phyloP scores from a whole-genome alignment of 2,329 filamentous ascomycete species.

The Lecanoromycetidae sp. region DNA sequence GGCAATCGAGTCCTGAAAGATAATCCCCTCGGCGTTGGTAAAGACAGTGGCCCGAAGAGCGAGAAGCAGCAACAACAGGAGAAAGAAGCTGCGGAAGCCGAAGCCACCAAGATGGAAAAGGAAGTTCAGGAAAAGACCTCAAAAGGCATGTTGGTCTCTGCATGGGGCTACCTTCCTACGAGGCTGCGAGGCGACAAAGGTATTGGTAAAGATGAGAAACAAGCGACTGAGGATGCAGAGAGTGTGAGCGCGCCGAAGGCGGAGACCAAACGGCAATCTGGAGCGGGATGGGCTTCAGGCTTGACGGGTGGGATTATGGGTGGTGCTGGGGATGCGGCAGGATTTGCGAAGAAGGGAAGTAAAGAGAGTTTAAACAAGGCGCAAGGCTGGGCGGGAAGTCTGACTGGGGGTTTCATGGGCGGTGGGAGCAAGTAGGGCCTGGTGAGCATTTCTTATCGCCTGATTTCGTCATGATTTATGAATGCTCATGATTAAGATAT shows the following conservation, averaged over 20 bases:
- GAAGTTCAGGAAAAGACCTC: constrained; percentile 17
- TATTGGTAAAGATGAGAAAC: constrained; percentile 1
- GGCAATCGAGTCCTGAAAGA: constrained; percentile 20
- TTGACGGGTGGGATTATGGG: not conserved
- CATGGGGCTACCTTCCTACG: constrained; percentile 13
- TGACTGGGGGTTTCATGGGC: constrained; percentile 9
- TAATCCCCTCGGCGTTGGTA: constrained; percentile 22
- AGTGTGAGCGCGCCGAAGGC: not conserved
- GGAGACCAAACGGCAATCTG: constrained; percentile 1
- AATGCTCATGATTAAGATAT: not conserved
- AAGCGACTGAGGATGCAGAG: constrained; percentile 6
- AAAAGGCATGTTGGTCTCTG: constrained; percentile 15
- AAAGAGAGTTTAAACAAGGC: constrained; percentile 3
- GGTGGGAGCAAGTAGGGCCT: constrained; percentile 1
- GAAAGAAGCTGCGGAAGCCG: constrained; percentile 18
- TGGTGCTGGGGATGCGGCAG: constrained; percentile 5
- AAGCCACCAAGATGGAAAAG: constrained; percentile 16
- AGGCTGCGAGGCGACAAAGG: constrained; percentile 7
- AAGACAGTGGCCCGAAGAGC: constrained; percentile 20
- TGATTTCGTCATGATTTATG: not conserved
- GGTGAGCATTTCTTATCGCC: not conserved
- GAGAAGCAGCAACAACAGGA: constrained; percentile 22
- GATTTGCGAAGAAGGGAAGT: too few relatives aligned
- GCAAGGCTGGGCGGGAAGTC: constrained; percentile 6
- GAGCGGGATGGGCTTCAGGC: constrained; percentile 1